Evolutionary conservation across 306 rosid species (phyloP).

Genomic region (Albizia julibrissin): DNA sequence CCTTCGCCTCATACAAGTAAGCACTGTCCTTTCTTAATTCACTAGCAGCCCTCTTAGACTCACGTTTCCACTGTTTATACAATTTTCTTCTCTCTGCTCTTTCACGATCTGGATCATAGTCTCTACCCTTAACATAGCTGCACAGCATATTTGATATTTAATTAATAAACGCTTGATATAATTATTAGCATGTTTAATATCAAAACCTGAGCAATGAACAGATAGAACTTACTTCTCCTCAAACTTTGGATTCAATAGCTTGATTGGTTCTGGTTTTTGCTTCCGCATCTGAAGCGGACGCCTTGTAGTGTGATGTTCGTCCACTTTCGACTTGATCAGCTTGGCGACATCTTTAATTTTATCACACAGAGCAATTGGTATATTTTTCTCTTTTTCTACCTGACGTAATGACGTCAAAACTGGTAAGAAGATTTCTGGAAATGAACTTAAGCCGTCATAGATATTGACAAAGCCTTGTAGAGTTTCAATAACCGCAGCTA

Average conservation of each 20-base stretch:
- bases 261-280: conserved; percentile 84
- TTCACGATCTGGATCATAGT: conserved; percentile 83
- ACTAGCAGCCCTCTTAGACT: conserved; percentile 80
- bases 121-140: conserved; percentile 89
- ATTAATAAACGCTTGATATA: conserved; percentile 3
- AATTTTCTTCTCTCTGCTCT: conserved; percentile 67
- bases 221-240: conserved; percentile 69
- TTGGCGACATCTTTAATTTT: conserved; percentile 58
- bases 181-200: not conserved
- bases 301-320: conserved; percentile 51
- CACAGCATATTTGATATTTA: conserved; percentile 35
- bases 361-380: conserved; percentile 50
- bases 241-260: conserved; percentile 75
- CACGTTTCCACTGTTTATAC: conserved; percentile 63
- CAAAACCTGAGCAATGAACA: not conserved
- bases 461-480: conserved; percentile 53
- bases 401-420: conserved; percentile 52
- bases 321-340: conserved; percentile 55
- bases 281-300: conserved; percentile 87
- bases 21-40: conserved; percentile 85
- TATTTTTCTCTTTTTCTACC: conserved; percentile 54
- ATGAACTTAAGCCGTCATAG: conserved; percentile 70
- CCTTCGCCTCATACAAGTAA: conserved; percentile 76
- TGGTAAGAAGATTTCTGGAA: conserved; percentile 81
- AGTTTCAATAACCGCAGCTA: conserved; percentile 63